Conservation (phyloP, 179 eudicot genomes). For the Camellia oleifera region DNA sequence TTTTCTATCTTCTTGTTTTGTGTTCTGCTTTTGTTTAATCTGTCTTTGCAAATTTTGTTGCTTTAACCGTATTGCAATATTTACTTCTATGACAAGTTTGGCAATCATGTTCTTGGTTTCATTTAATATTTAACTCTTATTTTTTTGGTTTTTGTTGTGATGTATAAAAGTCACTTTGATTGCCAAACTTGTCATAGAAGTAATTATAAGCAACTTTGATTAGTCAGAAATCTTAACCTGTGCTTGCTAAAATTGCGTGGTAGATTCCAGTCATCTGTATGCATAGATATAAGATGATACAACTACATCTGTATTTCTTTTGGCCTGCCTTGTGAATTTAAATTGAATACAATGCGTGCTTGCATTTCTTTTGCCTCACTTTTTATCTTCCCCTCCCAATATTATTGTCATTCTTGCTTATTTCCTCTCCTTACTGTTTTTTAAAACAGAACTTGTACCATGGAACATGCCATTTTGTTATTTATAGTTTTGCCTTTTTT, state of each 20-base stretch:
- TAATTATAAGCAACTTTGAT: not conserved
- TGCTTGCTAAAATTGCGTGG: not conserved
- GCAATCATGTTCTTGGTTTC: not conserved
- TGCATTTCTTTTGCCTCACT: not conserved
- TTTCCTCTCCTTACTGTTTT: not conserved
- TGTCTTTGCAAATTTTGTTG: not conserved
- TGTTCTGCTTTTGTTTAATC: not conserved
- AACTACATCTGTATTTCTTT: not conserved
- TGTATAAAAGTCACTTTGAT: not conserved
- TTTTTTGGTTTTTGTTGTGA: not conserved
- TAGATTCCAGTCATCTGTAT: not conserved
- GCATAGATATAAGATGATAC: not conserved
- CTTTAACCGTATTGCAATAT: slow-evolving; percentile 2
- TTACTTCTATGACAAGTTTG: not conserved
- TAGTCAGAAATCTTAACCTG: not conserved
- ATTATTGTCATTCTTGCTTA: too few species aligned
- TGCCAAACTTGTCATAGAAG: not conserved
- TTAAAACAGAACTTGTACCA: not conserved
- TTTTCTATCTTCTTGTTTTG: not conserved
- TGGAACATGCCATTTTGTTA: not conserved
- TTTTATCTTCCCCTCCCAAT: too few species aligned
- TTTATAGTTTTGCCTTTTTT: not conserved
- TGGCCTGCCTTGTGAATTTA: not conserved
- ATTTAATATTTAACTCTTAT: not conserved
- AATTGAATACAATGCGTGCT: not conserved